Percentiles rank a stretch among this genome's conserved stretches.
phyloP scores from a whole-genome alignment of 305 asterid species.

The Plantago lanceolata region DNA sequence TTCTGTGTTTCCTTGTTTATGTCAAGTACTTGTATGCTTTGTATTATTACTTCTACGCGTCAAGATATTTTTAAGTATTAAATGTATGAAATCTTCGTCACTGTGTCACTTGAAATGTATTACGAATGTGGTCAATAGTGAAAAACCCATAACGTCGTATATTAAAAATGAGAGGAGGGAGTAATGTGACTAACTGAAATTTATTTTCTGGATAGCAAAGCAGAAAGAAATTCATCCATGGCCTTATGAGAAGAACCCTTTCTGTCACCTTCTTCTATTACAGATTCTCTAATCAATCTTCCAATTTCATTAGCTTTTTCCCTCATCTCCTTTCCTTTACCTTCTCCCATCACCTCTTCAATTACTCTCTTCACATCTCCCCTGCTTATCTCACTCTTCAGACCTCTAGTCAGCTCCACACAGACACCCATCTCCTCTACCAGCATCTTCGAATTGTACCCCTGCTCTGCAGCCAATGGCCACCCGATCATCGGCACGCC shows the following conservation, averaged over 20 bases:
- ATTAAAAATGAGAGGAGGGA: too few relatives aligned
- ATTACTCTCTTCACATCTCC: slow-evolving; percentile 64
- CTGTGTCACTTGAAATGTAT: too few relatives aligned
- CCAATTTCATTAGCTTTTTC: slow-evolving; percentile 51
- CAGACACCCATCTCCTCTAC: slow-evolving; percentile 75
- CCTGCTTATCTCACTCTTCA: slow-evolving; percentile 32
- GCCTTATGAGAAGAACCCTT: slow-evolving; percentile 58
- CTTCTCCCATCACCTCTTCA: slow-evolving; percentile 43
- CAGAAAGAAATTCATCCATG: slow-evolving; percentile 53
- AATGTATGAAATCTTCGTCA: neutral
- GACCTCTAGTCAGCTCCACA: slow-evolving; percentile 55
- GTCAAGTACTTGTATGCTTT: neutral
- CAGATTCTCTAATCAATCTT: slow-evolving; percentile 47
- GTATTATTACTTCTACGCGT: neutral
- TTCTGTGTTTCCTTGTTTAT: neutral
- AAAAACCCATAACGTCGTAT: too few relatives aligned
- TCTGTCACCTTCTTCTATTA: slow-evolving; percentile 35
- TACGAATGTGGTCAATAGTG: too few relatives aligned
- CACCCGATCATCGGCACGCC: slow-evolving; percentile 88
- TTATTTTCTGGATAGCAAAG: slow-evolving; percentile 24
- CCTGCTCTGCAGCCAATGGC: slow-evolving; percentile 92
- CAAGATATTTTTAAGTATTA: neutral
- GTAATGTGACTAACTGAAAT: too few relatives aligned
- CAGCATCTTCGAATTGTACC: slow-evolving; percentile 70
- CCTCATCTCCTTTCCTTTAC: slow-evolving; percentile 60